A percentile compares a stretch with the other conserved stretches of the same genome.
phyloP scores from a whole-genome alignment of 2,329 filamentous ascomycete genomes.

The Trichoderma arundinaceum region DNA sequence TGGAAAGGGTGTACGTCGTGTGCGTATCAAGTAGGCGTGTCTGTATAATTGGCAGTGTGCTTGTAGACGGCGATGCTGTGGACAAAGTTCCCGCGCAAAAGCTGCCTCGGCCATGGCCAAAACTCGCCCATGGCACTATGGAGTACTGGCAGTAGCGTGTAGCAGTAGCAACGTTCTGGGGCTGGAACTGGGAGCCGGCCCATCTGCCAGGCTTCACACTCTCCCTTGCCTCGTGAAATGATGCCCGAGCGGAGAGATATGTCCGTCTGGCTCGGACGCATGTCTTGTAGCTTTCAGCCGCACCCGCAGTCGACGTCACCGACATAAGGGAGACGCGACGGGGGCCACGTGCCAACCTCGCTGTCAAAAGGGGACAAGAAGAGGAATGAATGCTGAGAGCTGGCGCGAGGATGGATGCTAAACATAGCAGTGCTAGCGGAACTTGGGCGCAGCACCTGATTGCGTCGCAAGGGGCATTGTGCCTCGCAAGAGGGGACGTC shows the following conservation, averaged over 20 bases:
- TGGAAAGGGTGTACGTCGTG: constrained; percentile 14
- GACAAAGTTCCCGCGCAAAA: constrained; percentile 1
- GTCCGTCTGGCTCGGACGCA: constrained; percentile 13
- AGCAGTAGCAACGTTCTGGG: background rate
- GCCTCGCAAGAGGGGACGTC: background rate
- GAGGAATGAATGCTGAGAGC: background rate
- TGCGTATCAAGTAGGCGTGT: constrained; percentile 4
- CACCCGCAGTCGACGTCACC: constrained; percentile 24
- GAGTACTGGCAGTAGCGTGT: background rate
- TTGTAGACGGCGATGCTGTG: background rate
- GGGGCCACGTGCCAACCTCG: constrained; percentile 26
- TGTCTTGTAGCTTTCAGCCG: constrained; percentile 27
- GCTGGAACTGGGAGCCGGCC: background rate
- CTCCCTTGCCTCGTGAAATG: constrained; percentile 21
- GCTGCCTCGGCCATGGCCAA: background rate
- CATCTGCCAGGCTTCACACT: constrained; percentile 3
- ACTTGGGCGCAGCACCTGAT: background rate
- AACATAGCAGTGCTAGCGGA: constrained; percentile 9
- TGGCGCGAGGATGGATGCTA: constrained; percentile 6
- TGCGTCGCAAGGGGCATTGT: background rate
- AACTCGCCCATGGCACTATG: too few relatives aligned
- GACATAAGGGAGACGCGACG: constrained; percentile 14
- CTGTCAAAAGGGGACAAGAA: constrained; percentile 9
- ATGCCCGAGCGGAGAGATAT: constrained; percentile 19
- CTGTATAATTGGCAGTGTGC: background rate